Percentiles rank a stretch among this genome's conserved stretches.
Conservation (phyloP, 108 stramenopile genomes). For the Phaeodactylum tricornutum region DNA sequence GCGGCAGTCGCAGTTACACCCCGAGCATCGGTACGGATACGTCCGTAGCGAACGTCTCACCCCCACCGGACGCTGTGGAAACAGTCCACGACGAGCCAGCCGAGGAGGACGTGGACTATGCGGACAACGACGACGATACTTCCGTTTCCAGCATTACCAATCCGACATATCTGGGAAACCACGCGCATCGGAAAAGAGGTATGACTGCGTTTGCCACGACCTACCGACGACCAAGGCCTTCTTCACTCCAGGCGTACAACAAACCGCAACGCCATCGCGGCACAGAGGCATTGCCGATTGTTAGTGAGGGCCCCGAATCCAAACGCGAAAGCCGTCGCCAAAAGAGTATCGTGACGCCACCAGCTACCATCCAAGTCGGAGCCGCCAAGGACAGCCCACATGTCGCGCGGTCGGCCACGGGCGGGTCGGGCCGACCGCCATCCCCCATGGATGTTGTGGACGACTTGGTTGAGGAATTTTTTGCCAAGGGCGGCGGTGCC, state of each 20-base stretch:
- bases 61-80: background rate
- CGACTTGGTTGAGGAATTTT: too few relatives aligned
- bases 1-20: too few relatives aligned
- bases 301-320: background rate
- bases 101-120: slow-evolving; percentile 2
- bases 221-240: background rate
- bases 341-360: background rate
- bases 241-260: background rate
- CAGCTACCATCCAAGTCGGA: background rate
- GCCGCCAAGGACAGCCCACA: background rate
- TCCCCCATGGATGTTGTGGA: too few relatives aligned
- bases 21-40: background rate
- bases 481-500: background rate
- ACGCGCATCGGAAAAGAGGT: background rate
- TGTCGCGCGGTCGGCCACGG: background rate
- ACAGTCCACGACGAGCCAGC: background rate
- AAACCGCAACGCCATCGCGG: background rate
- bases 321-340: background rate
- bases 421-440: too few relatives aligned
- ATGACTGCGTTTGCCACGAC: background rate
- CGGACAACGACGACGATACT: slow-evolving; percentile 26
- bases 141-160: slow-evolving; percentile 72
- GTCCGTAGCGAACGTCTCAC: background rate
- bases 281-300: background rate
- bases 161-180: slow-evolving; percentile 38